Evolutionary conservation across 2,329 filamentous ascomycete genomes (phyloP), one percentile per base, ranked within the genome.

Genomic region (Plenodomus tracheiphilus): DNA sequence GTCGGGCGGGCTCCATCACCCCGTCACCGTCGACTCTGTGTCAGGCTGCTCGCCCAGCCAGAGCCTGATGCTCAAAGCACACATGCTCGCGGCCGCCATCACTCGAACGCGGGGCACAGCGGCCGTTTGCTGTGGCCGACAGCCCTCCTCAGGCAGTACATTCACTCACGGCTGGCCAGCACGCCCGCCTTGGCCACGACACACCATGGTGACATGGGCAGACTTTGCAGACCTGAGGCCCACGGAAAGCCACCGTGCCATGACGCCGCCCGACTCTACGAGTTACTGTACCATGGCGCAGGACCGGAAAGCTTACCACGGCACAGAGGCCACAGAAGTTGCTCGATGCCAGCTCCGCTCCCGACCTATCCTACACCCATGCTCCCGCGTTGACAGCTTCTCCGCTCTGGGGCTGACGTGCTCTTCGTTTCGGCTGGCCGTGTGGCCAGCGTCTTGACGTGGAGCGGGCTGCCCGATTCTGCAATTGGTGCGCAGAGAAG

Each of bases 331-430:
- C 22, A 36, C 34, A 36, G 34, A n/a, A 36, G 15, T 7, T 36
- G 17, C n/a, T n/a, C n/a, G n/a, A n/a, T n/a, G n/a, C n/a, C n/a
- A n/a, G n/a, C n/a, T n/a, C n/a, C n/a, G n/a, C n/a, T n/a, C n/a
- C n/a, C n/a, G n/a, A n/a, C n/a, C n/a, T 55, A 51, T 43, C 42
- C 53, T 51, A 43, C 21, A 60, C 58, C 63, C 64, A 54, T 62
- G 65, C 50, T 52, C 51, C 47, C 46, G 51, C 46, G 39, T 44
- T 46, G 28, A 45, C 49, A 42, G 45, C 43, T 48, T 54, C 56
- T 59, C 54, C 57, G 54, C 54, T 56, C 53, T 58, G 59, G 53
- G 55, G 59, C 56, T 60, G 64, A 68, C 62, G 61, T 65, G 66
- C 64, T 58, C 51, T 53, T 44, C 46, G 61, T 66, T 62, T 64